These are phyloP conservation scores for Nothophaeocryptopus gaeumannii DNA, from an alignment of 2,329 filamentous ascomycete genomes.

Conservation along the genomic window DNA sequence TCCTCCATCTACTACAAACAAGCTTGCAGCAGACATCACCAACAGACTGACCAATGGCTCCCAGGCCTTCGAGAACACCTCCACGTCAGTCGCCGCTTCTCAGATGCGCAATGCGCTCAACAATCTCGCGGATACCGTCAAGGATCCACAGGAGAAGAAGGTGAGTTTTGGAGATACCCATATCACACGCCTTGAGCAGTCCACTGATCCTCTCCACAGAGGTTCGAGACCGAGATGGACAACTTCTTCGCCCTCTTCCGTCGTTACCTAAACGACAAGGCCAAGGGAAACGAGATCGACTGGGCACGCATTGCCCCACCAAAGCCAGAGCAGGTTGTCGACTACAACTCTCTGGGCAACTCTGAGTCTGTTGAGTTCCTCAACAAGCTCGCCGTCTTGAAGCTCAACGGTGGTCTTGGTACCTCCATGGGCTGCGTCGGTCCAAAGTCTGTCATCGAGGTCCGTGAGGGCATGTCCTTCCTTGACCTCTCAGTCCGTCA, in stretches of 20 bases:
- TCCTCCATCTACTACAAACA: constrained; percentile 1
- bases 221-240: constrained; percentile 99
- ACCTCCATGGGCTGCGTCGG: constrained; percentile 99
- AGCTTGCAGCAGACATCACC: constrained; percentile 9
- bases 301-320: constrained; percentile 97
- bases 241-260: constrained; percentile 99
- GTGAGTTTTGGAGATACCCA: constrained; percentile 47
- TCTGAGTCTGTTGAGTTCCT: constrained; percentile 89
- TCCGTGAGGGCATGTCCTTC: constrained; percentile 99
- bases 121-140: constrained; percentile 83
- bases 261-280: constrained; percentile 97
- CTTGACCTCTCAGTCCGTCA: constrained; percentile 96
- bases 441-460: constrained; percentile 98
- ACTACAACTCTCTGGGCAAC: constrained; percentile 87
- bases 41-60: constrained; percentile 18
- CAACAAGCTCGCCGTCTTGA: constrained; percentile 95
- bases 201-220: constrained; percentile 40
- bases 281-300: constrained; percentile 92
- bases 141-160: constrained; percentile 75
- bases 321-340: constrained; percentile 87
- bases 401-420: constrained; percentile 98
- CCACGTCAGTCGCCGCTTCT: constrained; percentile 92
- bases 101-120: constrained; percentile 99
- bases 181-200: too few relatives aligned
- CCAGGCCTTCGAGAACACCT: constrained; percentile 98